Conservation (phyloP, 2,329 filamentous ascomycete species). For the Pleoardoris graminearum region DNA sequence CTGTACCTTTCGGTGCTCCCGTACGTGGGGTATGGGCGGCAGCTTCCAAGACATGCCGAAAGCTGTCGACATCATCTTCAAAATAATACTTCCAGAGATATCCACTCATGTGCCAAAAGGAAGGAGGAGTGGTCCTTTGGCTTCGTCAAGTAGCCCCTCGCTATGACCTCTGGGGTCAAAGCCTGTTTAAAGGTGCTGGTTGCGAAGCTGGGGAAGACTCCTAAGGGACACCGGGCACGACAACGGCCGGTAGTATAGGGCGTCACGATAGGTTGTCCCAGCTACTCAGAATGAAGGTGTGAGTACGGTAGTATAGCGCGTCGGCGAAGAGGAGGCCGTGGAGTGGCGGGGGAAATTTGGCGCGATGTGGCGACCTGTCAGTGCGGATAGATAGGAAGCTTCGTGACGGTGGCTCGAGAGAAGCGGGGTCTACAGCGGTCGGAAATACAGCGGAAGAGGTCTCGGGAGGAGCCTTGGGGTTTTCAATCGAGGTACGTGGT, state of each 20-base stretch:
- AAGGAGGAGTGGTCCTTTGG: constrained; percentile 49
- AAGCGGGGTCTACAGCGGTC: not conserved
- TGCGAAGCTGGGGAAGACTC: constrained; percentile 55
- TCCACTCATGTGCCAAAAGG: constrained; percentile 78
- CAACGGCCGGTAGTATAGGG: constrained; percentile 28
- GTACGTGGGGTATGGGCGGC: constrained; percentile 63
- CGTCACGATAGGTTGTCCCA: constrained; percentile 16
- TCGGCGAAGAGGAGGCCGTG: not conserved
- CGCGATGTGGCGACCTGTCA: constrained; percentile 13
- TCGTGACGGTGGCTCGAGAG: not conserved
- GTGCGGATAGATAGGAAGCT: constrained; percentile 5
- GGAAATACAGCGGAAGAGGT: not conserved
- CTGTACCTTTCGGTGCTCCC: constrained; percentile 56
- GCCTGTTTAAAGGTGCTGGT: constrained; percentile 81
- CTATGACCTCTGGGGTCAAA: constrained; percentile 87
- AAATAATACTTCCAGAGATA: constrained; percentile 95
- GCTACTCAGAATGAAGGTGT: not conserved
- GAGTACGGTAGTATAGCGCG: not conserved
- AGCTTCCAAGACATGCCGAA: constrained; percentile 83
- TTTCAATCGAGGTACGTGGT: not conserved
- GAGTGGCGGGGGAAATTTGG: constrained; percentile 8
- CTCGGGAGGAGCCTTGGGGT: not conserved
- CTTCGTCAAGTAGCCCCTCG: constrained; percentile 73
- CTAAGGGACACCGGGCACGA: constrained; percentile 29
- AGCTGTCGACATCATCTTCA: constrained; percentile 95